phyloP scores from a whole-genome alignment of 2,329 filamentous ascomycete genomes.

The Exophiala sp. region DNA sequence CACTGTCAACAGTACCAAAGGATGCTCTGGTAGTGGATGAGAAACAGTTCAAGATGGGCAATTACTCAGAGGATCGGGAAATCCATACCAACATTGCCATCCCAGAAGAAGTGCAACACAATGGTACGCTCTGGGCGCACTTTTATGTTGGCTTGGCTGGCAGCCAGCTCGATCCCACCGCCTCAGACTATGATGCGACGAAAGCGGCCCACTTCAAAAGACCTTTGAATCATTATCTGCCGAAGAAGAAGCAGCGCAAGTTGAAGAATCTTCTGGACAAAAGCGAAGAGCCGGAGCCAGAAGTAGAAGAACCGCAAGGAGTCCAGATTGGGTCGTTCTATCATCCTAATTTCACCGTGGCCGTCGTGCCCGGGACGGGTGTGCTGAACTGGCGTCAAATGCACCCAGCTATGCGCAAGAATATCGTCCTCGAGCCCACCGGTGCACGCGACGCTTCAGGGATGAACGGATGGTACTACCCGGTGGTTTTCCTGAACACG shows the following conservation, averaged over 20 bases:
- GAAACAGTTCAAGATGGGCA: constrained; percentile 69
- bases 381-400: constrained; percentile 60
- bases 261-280: constrained; percentile 71
- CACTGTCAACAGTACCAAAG: constrained; percentile 58
- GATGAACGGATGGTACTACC: constrained; percentile 88
- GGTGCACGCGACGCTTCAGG: constrained; percentile 77
- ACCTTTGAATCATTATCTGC: constrained; percentile 80
- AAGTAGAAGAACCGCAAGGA: constrained; percentile 52
- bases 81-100: constrained; percentile 72
- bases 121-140: constrained; percentile 90
- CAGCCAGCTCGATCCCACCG: constrained; percentile 66
- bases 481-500: constrained; percentile 84
- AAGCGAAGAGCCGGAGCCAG: constrained; percentile 36
- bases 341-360: constrained; percentile 88
- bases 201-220: constrained; percentile 78
- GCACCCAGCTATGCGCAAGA: constrained; percentile 69
- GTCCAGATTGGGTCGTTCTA: constrained; percentile 81
- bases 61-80: constrained; percentile 71
- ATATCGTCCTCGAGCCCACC: constrained; percentile 70
- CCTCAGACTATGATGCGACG: constrained; percentile 63
- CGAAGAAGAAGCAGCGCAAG: constrained; percentile 85
- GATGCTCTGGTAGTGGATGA: constrained; percentile 72
- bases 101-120: constrained; percentile 74
- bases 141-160: constrained; percentile 81
- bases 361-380: constrained; percentile 75